Base-by-base conservation (phyloP, 2,329 filamentous ascomycete genomes). In the Cladosporium halotolerans region DNA sequence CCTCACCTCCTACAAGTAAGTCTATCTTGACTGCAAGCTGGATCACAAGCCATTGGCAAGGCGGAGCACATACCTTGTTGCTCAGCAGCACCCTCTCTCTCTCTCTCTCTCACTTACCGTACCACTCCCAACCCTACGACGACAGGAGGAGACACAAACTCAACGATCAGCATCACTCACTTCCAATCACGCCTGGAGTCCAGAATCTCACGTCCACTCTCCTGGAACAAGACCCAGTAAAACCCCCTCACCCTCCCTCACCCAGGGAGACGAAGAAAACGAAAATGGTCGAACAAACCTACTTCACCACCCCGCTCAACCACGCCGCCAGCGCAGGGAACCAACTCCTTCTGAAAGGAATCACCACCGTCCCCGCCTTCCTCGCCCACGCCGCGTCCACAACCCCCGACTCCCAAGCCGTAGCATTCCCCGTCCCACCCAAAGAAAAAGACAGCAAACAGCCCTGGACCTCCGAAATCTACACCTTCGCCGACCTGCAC, bases 241-340 rank as follows among this genome's bases (percentile, higher is more conserved):
- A 5, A 28, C 7, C 23, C 2, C 5, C 23, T 7, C 23, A 28
- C 23, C 23, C 23, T 28, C 23, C 23, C 23, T 28, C 23, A n/a
- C 4, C 23, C 23, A 28, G 7, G 23, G 23, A 28, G 23, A 7
- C 23, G 23, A 28, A 28, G 5, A 7, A 23, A 28, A 28, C 23
- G 4, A 28, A 7, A 28, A 28, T 28, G 38, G 43, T 51, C 40
- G 40, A 63, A 9, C 51, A 60, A 9, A 82, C 78, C 54, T 83
- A 84, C 64, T 84, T 84, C 61, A 76, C 76, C 3, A 84, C 81
- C 63, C 83, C 80, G 0, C 71, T 85, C 2, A 81, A 79, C 1
- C 74, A 84, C 62, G 79, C 80, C 9, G 68, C 71, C 1, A 56
- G 57, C 1, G 58, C 76, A 14, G 72, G 68, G 14, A 57, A 62